Percentiles rank a stretch among this genome's conserved stretches.
These are phyloP conservation scores for Ophiocordyceps camponoti-saundersi DNA, from an alignment of 2,329 filamentous ascomycete genomes.

Conservation along the genomic window DNA sequence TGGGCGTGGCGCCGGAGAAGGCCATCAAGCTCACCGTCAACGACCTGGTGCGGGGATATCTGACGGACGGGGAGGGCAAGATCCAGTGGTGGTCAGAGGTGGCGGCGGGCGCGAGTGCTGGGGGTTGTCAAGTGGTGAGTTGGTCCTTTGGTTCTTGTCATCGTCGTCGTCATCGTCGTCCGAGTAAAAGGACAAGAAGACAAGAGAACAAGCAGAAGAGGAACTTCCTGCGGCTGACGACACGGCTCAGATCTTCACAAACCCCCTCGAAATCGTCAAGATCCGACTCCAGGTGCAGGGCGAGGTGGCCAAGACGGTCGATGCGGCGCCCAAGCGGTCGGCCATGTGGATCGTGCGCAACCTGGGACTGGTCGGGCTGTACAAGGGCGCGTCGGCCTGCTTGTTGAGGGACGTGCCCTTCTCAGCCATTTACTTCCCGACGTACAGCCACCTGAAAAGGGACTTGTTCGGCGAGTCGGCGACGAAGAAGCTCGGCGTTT, in stretches of 20 bases:
- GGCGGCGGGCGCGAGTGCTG: constrained; percentile 74
- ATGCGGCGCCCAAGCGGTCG: constrained; percentile 70
- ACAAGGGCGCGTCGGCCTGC: constrained; percentile 92
- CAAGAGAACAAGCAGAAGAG: neutral
- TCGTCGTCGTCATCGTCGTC: neutral
- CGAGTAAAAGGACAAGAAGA: neutral
- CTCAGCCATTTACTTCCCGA: constrained; percentile 97
- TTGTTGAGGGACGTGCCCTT: constrained; percentile 92
- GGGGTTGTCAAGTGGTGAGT: constrained; percentile 90
- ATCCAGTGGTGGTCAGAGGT: constrained; percentile 62
- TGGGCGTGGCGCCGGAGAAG: constrained; percentile 97
- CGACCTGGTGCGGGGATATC: constrained; percentile 65
- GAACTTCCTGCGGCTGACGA: neutral
- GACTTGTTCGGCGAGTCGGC: constrained; percentile 84
- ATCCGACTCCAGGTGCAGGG: constrained; percentile 96
- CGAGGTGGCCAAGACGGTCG: constrained; percentile 76
- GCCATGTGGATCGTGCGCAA: constrained; percentile 97
- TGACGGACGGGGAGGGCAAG: constrained; percentile 58
- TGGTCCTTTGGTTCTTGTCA: constrained; percentile 4
- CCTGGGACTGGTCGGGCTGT: constrained; percentile 80
- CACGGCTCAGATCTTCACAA: constrained; percentile 67
- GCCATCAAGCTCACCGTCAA: constrained; percentile 99
- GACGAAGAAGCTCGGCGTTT: constrained; percentile 72
- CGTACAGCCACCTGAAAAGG: constrained; percentile 85
- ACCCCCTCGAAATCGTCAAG: constrained; percentile 97